Conservation (phyloP, 352 stramenopile species). For the Pythium phragmitis region DNA sequence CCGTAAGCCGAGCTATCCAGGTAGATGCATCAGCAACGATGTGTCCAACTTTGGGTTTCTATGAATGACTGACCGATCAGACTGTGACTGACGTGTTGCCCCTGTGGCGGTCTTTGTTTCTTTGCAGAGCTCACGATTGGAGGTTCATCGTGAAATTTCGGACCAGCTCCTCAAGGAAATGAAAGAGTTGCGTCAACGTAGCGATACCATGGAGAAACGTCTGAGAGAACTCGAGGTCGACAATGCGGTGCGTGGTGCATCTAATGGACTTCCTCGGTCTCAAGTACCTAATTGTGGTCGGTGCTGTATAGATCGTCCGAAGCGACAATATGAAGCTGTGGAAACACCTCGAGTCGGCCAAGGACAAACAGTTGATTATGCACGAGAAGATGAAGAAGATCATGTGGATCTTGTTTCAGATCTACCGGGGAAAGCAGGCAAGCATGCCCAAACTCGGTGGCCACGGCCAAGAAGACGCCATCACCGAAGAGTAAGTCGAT, state of each 20-base stretch:
- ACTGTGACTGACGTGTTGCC: not conserved
- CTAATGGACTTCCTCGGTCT: not conserved
- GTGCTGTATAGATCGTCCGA: conserved; percentile 58
- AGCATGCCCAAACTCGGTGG: conserved; percentile 68
- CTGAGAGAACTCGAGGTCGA: conserved; percentile 83
- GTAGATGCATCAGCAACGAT: conserved; percentile 31
- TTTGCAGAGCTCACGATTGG: conserved; percentile 60
- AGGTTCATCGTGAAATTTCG: conserved; percentile 74
- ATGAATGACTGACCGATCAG: not conserved
- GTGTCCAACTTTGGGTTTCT: conserved; percentile 11
- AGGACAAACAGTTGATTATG: conserved; percentile 89
- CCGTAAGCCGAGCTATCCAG: conserved; percentile 55
- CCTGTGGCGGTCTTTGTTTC: not conserved
- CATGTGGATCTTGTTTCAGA: conserved; percentile 90
- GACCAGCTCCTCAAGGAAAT: conserved; percentile 82
- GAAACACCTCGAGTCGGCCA: conserved; percentile 82
- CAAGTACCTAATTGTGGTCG: not conserved
- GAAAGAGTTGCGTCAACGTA: conserved; percentile 79
- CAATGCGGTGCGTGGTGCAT: conserved; percentile 52
- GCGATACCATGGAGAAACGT: conserved; percentile 87
- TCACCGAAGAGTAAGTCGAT: conserved; percentile 82
- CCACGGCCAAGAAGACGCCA: conserved; percentile 46
- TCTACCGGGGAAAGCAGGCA: conserved; percentile 82
- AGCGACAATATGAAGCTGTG: conserved; percentile 89
- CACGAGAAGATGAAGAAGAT: conserved; percentile 92